Percentiles rank a stretch among this genome's conserved stretches.
Evolutionary conservation across 208 protist species (phyloP).

Genomic region (Crithidia bombi): DNA sequence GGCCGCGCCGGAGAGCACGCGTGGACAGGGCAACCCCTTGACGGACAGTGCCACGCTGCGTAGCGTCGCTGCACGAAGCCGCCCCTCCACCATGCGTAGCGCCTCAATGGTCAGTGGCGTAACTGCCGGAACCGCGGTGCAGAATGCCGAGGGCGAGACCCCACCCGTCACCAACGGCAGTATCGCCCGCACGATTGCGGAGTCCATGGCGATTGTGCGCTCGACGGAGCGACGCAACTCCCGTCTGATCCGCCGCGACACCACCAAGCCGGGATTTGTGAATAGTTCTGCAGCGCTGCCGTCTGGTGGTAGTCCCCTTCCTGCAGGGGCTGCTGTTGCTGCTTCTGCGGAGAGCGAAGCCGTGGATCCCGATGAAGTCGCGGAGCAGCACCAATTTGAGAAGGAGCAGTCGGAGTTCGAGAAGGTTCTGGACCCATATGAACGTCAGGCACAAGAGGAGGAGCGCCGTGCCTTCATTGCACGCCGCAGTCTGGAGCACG

Average conservation of each 20-base stretch:
- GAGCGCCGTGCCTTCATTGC: slow-evolving; percentile 32
- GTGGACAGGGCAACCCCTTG: background rate
- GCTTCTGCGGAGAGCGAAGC: background rate
- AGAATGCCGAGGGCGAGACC: background rate
- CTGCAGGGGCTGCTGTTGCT: background rate
- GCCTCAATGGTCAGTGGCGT: background rate
- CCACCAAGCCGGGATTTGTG: background rate
- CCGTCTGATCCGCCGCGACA: background rate
- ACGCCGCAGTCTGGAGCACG: slow-evolving; percentile 26
- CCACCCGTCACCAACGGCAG: slow-evolving; percentile 20
- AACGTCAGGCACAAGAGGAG: slow-evolving; percentile 32
- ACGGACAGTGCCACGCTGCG: background rate
- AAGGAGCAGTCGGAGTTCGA: slow-evolving; percentile 15
- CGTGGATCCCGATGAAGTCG: slow-evolving; percentile 10
- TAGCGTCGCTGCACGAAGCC: background rate
- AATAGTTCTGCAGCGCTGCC: background rate
- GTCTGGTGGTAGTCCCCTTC: slow-evolving; percentile 3
- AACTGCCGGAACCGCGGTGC: background rate
- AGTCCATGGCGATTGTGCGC: slow-evolving; percentile 20
- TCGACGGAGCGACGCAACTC: slow-evolving; percentile 23
- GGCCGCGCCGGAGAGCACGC: background rate
- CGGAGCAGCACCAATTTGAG: slow-evolving; percentile 13
- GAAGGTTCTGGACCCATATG: slow-evolving; percentile 26
- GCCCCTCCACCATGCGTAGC: background rate
- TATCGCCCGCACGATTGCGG: slow-evolving; percentile 23